These are phyloP conservation scores for Cardamine occulta DNA, from an alignment of 345 rosid species.

Conservation along the genomic window DNA sequence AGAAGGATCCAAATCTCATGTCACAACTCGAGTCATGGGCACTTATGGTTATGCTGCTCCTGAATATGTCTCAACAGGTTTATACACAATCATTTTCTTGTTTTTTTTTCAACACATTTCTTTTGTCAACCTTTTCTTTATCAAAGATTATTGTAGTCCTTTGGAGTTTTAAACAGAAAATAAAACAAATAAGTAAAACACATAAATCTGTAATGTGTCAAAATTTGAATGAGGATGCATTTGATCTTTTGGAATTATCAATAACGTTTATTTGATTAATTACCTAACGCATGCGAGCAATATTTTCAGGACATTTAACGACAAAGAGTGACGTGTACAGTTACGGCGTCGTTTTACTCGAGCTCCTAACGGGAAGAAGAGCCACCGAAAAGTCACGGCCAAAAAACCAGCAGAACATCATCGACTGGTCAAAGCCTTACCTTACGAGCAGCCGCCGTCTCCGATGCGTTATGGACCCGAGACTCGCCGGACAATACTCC, in stretches of 20 bases:
- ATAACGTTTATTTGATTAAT: neutral
- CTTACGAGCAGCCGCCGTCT: slow-evolving; percentile 68
- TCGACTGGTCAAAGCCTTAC: slow-evolving; percentile 86
- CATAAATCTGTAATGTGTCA: neutral
- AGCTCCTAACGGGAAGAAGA: slow-evolving; percentile 83
- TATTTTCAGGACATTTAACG: slow-evolving; percentile 78
- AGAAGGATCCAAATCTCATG: slow-evolving; percentile 91
- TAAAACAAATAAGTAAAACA: neutral
- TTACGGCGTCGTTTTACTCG: slow-evolving; percentile 87
- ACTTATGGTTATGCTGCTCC: slow-evolving; percentile 97
- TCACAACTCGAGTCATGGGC: slow-evolving; percentile 95
- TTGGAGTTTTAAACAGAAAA: neutral
- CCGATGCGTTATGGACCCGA: slow-evolving; percentile 71
- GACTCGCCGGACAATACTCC: slow-evolving; percentile 81
- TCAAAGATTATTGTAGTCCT: neutral
- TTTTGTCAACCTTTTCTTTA: neutral
- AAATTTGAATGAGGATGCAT: neutral
- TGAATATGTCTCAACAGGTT: slow-evolving; percentile 89
- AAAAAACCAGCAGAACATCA: slow-evolving; percentile 76
- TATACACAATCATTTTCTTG: neutral
- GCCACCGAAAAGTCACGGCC: slow-evolving; percentile 71
- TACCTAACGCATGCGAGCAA: slow-evolving; percentile 7
- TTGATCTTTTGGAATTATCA: neutral
- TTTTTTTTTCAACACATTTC: neutral
- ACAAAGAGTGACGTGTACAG: slow-evolving; percentile 90